A percentile compares a stretch with the other conserved stretches of the same genome.
Conservation (phyloP, 2,329 filamentous ascomycete genomes). For the Penicillium sp. region DNA sequence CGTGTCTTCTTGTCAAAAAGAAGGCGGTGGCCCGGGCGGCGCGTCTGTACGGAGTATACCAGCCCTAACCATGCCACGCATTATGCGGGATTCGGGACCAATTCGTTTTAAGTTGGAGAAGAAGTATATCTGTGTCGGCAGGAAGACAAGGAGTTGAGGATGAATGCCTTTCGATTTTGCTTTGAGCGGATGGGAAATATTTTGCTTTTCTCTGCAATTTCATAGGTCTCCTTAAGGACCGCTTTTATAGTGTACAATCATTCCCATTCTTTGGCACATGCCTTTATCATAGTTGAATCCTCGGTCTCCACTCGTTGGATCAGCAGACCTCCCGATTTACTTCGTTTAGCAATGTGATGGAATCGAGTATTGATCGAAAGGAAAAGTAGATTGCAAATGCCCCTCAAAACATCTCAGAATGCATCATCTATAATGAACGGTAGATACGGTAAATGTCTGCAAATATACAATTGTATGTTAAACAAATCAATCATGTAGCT, state of each 20-base stretch:
- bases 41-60: background rate
- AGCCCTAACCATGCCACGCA: slow-evolving; percentile 6
- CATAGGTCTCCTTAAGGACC: no score
- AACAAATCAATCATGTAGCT: slow-evolving; percentile 12
- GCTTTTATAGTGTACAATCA: no score
- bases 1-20: slow-evolving; percentile 20
- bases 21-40: slow-evolving; percentile 21
- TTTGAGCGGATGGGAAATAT: no score
- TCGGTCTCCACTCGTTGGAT: no score
- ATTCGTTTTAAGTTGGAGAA: no score
- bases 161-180: no score
- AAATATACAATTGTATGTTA: slow-evolving; percentile 10
- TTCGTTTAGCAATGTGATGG: background rate
- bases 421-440: slow-evolving; percentile 4
- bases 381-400: background rate
- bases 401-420: slow-evolving; percentile 6
- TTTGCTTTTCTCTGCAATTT: no score
- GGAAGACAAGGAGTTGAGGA: background rate
- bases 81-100: no score
- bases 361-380: background rate
- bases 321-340: no score
- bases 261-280: no score
- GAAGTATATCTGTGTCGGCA: no score
- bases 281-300: no score
- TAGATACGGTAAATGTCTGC: background rate